These are phyloP conservation scores for Colletotrichum scovillei DNA, from an alignment of 2,329 filamentous ascomycete species.

Conservation along the genomic window DNA sequence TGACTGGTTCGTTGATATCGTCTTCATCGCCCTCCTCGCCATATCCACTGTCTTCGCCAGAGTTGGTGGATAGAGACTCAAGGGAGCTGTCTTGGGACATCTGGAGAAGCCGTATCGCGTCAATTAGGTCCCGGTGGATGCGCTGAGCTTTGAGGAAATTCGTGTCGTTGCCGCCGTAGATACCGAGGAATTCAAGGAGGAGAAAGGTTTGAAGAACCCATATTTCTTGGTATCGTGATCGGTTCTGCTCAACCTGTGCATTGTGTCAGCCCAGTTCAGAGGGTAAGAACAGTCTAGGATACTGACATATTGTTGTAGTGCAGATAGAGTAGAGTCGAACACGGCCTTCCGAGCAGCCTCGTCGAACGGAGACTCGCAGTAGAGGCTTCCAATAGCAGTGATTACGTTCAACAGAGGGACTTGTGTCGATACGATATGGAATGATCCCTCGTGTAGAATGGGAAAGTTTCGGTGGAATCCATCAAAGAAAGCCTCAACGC, in stretches of 20 bases:
- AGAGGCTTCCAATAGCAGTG: slow-evolving; percentile 20
- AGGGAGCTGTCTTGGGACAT: slow-evolving; percentile 23
- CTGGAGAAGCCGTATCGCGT: slow-evolving; percentile 17
- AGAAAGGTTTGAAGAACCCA: slow-evolving; percentile 24
- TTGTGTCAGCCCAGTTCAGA: background rate
- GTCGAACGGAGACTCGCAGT: slow-evolving; percentile 11
- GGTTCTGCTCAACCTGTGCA: slow-evolving; percentile 14
- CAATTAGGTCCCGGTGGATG: slow-evolving; percentile 21
- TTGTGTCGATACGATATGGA: slow-evolving; percentile 24
- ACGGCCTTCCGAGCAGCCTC: slow-evolving; percentile 14
- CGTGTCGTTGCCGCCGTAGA: slow-evolving; percentile 21
- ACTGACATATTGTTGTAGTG: slow-evolving; percentile 24
- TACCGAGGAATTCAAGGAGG: slow-evolving; percentile 21
- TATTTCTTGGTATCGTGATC: slow-evolving; percentile 23
- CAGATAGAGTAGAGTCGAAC: slow-evolving; percentile 13
- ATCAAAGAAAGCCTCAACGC: slow-evolving; percentile 22
- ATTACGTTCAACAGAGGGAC: slow-evolving; percentile 20
- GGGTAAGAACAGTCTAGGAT: background rate
- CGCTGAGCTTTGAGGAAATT: slow-evolving; percentile 24
- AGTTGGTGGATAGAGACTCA: slow-evolving; percentile 11
- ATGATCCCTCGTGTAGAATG: slow-evolving; percentile 12
- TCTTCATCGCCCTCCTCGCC: slow-evolving; percentile 9
- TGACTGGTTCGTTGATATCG: slow-evolving; percentile 13
- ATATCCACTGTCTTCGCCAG: slow-evolving; percentile 15
- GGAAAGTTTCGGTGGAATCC: slow-evolving; percentile 20